A percentile compares a stretch with the other conserved stretches of the same genome.
Conservation (phyloP, 2,329 filamentous ascomycete genomes). For the Lasiodiplodia sp. region DNA sequence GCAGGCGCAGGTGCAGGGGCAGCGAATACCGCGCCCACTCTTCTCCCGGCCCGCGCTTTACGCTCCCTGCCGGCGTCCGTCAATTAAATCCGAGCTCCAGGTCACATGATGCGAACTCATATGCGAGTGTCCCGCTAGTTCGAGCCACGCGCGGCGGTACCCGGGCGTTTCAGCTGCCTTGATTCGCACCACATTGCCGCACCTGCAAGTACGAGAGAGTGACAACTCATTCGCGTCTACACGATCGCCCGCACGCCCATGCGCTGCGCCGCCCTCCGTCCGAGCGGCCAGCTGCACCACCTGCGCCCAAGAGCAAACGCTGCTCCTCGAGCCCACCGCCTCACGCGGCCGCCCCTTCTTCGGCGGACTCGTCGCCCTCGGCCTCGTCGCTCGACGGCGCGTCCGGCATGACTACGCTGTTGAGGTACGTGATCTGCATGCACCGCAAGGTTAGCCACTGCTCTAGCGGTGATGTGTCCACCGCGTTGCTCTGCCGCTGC, state of each 20-base stretch:
- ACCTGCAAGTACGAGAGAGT: conserved; percentile 27
- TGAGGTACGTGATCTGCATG: conserved; percentile 58
- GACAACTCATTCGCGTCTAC: conserved; percentile 28
- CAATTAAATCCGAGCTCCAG: conserved; percentile 8
- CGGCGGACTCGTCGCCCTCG: conserved; percentile 34
- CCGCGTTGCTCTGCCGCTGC: conserved; percentile 22
- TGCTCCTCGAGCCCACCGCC: conserved; percentile 27
- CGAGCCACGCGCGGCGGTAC: conserved; percentile 21
- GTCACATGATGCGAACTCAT: conserved; percentile 31
- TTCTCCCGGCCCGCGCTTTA: neutral
- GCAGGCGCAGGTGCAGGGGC: conserved; percentile 8
- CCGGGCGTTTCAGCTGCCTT: conserved; percentile 28
- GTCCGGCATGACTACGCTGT: conserved; percentile 59
- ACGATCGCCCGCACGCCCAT: conserved; percentile 21
- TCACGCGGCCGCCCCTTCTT: conserved; percentile 29
- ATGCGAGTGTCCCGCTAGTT: conserved; percentile 31
- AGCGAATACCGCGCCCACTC: neutral
- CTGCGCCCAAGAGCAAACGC: conserved; percentile 13
- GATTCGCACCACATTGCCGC: conserved; percentile 29
- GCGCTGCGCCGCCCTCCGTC: conserved; percentile 29
- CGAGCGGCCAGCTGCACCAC: conserved; percentile 14
- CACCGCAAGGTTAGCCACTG: conserved; percentile 25
- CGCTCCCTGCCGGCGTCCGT: conserved; percentile 10
- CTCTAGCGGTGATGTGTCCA: conserved; percentile 23
- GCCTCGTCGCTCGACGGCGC: conserved; percentile 42